Percentiles rank a stretch among this genome's conserved stretches.
phyloP scores from a whole-genome alignment of 345 rosid genomes.

The Microthlaspi erraticum region DNA sequence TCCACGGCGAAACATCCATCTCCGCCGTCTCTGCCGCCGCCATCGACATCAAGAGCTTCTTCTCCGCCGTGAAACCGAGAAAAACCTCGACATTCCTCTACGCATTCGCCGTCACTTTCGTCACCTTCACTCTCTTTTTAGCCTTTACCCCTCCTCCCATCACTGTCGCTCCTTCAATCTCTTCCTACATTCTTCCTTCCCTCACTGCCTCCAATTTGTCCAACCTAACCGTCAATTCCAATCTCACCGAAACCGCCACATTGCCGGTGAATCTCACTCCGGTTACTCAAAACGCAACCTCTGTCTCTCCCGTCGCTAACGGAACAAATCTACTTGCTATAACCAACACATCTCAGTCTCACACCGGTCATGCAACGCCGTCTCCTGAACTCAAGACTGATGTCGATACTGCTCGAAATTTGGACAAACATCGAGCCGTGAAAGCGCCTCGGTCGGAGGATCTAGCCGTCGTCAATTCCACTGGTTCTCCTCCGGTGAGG shows the following conservation, averaged over 20 bases:
- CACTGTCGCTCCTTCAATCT: slow-evolving; percentile 55
- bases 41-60: slow-evolving; percentile 54
- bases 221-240: slow-evolving; percentile 17
- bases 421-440: slow-evolving; percentile 20
- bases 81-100: slow-evolving; percentile 63
- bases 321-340: slow-evolving; percentile 41
- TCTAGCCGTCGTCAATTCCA: slow-evolving; percentile 50
- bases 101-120: slow-evolving; percentile 67
- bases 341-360: slow-evolving; percentile 19
- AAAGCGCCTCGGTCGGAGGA: slow-evolving; percentile 17
- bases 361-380: slow-evolving; percentile 30
- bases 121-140: slow-evolving; percentile 67
- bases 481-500: slow-evolving; percentile 44
- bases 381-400: slow-evolving; percentile 36
- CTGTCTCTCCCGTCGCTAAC: neutral
- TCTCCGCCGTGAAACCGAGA: slow-evolving; percentile 55
- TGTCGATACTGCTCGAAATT: neutral
- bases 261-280: slow-evolving; percentile 25
- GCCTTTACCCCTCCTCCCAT: slow-evolving; percentile 68
- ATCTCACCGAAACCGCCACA: slow-evolving; percentile 5
- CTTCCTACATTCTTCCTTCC: slow-evolving; percentile 56
- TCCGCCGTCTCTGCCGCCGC: slow-evolving; percentile 38
- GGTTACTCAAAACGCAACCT: slow-evolving; percentile 34
- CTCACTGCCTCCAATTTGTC: slow-evolving; percentile 32
- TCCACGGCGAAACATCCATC: slow-evolving; percentile 44